Base-by-base conservation (phyloP, 2,329 filamentous ascomycete species). In the Penicillium sp. region DNA sequence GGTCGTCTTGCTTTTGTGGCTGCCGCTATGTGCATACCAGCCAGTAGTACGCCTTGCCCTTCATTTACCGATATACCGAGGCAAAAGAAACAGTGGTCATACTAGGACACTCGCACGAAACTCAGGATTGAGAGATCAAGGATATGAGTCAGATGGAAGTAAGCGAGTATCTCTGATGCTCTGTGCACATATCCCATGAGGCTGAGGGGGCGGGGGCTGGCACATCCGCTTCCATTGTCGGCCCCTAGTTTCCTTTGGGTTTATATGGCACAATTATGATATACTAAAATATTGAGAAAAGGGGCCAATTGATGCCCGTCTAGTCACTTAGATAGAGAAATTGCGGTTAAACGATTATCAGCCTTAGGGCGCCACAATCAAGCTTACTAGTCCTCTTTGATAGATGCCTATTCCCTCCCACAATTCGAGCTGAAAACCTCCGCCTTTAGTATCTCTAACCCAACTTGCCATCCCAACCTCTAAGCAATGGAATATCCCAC, bases 31-130 rank as follows among this genome's bases (percentile, higher is more conserved):
- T 31, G 28, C 12, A 31, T 13, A 4, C 4, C 22, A 9, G 13
- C 7, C 5, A 43, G 12, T 6, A 22, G 40, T 31, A 17, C 21
- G 10, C 22, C 3, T 19, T 17, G 3, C 28, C 13, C 7, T 31
- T 32, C 7, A 31, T 21, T 10, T 22, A 19, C 28, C 68, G 74
- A 1, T 69, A 69, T 7, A 72, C 69, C 0, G 70, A 69, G 15
- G 66, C 61, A 40, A 73, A 63, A 6, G 73, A 56, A 17, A 73
- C 57, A 8, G 57, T 57, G 10, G 55, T 31, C 45, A 53, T 55
- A 15, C 33, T 44, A 49, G 6, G 10, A 41, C 9, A 24, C 6
- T 8, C 6, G 8, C 2, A 17, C 10, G 1, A 15, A 22, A n/a
- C 1, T 17, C 9, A 9, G 2, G 4, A 9, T 3, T 13, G 10